Conservation (phyloP, 1,139 yeast species). For the Schizosaccharomyces versatilis region DNA sequence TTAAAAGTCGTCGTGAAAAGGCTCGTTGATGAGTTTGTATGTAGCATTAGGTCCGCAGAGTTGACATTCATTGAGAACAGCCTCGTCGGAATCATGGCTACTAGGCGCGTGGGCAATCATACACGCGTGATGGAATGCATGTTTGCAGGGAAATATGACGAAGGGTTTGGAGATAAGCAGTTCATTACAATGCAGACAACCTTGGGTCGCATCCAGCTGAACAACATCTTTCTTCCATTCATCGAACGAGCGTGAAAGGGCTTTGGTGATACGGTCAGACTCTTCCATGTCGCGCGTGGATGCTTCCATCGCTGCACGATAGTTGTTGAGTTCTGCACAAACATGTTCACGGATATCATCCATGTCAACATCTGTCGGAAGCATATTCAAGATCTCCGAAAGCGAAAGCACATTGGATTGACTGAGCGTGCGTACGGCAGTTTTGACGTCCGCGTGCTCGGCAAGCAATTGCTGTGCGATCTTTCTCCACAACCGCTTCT, state of each 20-base stretch:
- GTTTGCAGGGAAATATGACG: constrained; percentile 72
- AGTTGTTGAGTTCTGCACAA: constrained; percentile 50
- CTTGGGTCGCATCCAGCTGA: constrained; percentile 61
- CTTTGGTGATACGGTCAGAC: constrained; percentile 40
- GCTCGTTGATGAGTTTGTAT: not conserved
- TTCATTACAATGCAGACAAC: constrained; percentile 50
- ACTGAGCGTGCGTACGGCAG: constrained; percentile 24
- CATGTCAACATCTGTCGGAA: constrained; percentile 64
- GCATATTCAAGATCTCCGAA: constrained; percentile 62
- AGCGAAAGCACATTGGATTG: constrained; percentile 41
- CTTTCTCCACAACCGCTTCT: constrained; percentile 55
- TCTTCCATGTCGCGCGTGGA: constrained; percentile 59
- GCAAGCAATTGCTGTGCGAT: constrained; percentile 40
- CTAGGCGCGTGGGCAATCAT: constrained; percentile 21
- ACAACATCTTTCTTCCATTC: constrained; percentile 28
- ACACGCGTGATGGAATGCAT: constrained; percentile 79
- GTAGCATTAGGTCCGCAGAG: not conserved
- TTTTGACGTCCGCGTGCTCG: constrained; percentile 15
- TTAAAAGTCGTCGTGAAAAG: not conserved
- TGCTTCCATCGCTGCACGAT: constrained; percentile 40
- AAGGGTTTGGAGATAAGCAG: constrained; percentile 54
- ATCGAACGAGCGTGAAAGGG: constrained; percentile 37
- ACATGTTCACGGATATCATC: constrained; percentile 71
- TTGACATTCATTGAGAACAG: not conserved
- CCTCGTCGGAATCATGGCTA: not conserved